Percentiles rank a stretch among this genome's conserved stretches.
These are phyloP conservation scores for Cyclostephanos tholiformis DNA, from an alignment of 108 stramenopile species.

Conservation along the genomic window DNA sequence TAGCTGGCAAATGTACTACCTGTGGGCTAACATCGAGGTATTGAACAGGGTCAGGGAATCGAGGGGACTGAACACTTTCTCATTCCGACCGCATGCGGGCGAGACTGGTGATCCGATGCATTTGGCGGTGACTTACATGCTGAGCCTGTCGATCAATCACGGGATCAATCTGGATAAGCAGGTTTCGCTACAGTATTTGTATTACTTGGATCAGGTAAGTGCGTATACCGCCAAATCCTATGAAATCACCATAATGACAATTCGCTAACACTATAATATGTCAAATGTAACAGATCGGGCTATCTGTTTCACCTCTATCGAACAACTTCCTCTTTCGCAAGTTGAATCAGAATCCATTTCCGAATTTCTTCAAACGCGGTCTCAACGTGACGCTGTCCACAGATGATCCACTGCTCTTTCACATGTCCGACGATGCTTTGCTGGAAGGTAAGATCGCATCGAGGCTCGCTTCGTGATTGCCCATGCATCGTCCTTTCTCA, in stretches of 20 bases:
- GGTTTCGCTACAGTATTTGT: constrained; percentile 95
- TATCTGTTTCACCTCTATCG: constrained; percentile 92
- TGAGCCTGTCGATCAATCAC: constrained; percentile 96
- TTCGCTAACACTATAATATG: neutral
- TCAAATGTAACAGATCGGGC: constrained; percentile 53
- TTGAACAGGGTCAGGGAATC: constrained; percentile 87
- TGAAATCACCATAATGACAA: neutral
- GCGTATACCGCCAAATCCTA: neutral
- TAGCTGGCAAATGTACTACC: constrained; percentile 91
- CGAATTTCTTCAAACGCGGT: constrained; percentile 85
- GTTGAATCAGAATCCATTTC: constrained; percentile 92
- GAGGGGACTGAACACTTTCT: constrained; percentile 88
- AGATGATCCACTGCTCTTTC: constrained; percentile 98
- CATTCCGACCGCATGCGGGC: constrained; percentile 95
- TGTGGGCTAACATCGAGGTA: constrained; percentile 92
- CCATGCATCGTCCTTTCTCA: neutral
- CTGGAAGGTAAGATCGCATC: constrained; percentile 61
- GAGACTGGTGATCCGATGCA: constrained; percentile 98
- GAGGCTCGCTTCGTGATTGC: neutral
- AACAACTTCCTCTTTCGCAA: constrained; percentile 99
- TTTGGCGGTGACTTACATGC: constrained; percentile 94
- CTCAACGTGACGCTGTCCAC: constrained; percentile 97
- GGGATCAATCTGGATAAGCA: constrained; percentile 96
- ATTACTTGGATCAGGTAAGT: constrained; percentile 93
- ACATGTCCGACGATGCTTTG: constrained; percentile 97